Base-by-base conservation (phyloP, 2,329 filamentous ascomycete genomes). In the Fusarium acutatum region DNA sequence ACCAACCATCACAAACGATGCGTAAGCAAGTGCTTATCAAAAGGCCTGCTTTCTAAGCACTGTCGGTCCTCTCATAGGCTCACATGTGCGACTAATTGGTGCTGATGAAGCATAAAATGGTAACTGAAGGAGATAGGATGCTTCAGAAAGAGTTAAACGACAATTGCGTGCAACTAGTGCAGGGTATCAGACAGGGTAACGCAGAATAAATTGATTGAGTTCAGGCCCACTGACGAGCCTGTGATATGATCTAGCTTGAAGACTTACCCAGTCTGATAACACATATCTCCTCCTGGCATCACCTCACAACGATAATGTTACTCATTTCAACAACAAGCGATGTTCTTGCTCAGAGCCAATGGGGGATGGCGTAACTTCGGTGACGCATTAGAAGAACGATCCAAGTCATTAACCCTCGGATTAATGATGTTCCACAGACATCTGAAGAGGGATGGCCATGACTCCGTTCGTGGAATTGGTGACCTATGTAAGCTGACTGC, bases 21-120 rank as follows among this genome's bases (percentile, higher is more conserved):
- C 53, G 47, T 70, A 54, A 70, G 66, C 67, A 70, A 60, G 41
- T 14, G 60, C 52, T 65, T 63, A 52, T 47, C 46, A 30, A 2
- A 11, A 44, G 4, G 4, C 10, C 5, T 22, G 26, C 37, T 62
- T 46, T 17, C 37, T 65, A 65, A 65, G 38, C 58, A 10, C 14
- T 3, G 34, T 13, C 5, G 6, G 0, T 6, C 4, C 20, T 47
- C 17, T 11, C 1, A 60, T 47, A 14, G 53, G 54, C 7, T 20
- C 7, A 12, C 15, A 2, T 1, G 1, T 22, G 15, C 1, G 18
- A 18, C 1, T 3, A n/a, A 7, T 6, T 13, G 1, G 1, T 17
- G 49, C 30, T 60, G 18, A 28, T 26, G 13, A 34, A 61, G 20
- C n/a, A 15, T 10, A 7, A 17, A 32, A 6, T 6, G 3, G 11